Percentiles rank a stretch among this genome's conserved stretches.
These are phyloP conservation scores for Sporormia fimetaria DNA, from an alignment of 495 filamentous ascomycete genomes.

Conservation along the genomic window DNA sequence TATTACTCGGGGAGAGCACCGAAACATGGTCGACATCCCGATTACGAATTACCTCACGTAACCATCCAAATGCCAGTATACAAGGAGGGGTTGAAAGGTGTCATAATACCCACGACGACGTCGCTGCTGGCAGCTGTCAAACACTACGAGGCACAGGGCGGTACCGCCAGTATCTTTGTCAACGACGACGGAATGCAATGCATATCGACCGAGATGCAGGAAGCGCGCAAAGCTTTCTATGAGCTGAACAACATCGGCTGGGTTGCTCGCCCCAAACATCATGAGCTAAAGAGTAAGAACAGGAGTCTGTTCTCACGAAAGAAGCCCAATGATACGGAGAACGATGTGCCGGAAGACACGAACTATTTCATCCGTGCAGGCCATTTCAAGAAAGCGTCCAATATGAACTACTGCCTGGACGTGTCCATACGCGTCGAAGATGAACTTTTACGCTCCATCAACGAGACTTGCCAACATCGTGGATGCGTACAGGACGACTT, in stretches of 20 bases:
- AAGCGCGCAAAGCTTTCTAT: constrained; percentile 51
- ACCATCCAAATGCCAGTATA: constrained; percentile 66
- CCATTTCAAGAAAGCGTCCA: constrained; percentile 62
- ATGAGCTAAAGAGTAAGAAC: constrained; percentile 43
- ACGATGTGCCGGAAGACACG: constrained; percentile 40
- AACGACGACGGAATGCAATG: constrained; percentile 36
- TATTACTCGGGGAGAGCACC: constrained; percentile 42
- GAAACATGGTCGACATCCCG: constrained; percentile 62
- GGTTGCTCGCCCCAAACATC: constrained; percentile 50
- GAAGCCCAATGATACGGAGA: constrained; percentile 4
- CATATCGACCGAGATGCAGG: constrained; percentile 45
- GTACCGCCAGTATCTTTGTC: constrained; percentile 36
- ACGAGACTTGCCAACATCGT: constrained; percentile 41
- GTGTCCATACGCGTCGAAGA: constrained; percentile 67
- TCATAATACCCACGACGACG: constrained; percentile 48
- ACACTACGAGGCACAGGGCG: constrained; percentile 44
- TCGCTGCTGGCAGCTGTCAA: constrained; percentile 48
- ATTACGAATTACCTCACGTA: constrained; percentile 75
- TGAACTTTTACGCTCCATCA: constrained; percentile 36
- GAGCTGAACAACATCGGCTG: constrained; percentile 68
- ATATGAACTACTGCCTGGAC: constrained; percentile 76
- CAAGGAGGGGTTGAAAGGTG: constrained; percentile 51
- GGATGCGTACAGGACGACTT: constrained; percentile 62
- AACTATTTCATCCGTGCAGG: constrained; percentile 41
- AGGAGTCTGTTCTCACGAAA: constrained; percentile 12